Percentiles rank a stretch among this genome's conserved stretches.
phyloP scores from a whole-genome alignment of 495 filamentous ascomycete genomes.

The Ascobolus immersus region DNA sequence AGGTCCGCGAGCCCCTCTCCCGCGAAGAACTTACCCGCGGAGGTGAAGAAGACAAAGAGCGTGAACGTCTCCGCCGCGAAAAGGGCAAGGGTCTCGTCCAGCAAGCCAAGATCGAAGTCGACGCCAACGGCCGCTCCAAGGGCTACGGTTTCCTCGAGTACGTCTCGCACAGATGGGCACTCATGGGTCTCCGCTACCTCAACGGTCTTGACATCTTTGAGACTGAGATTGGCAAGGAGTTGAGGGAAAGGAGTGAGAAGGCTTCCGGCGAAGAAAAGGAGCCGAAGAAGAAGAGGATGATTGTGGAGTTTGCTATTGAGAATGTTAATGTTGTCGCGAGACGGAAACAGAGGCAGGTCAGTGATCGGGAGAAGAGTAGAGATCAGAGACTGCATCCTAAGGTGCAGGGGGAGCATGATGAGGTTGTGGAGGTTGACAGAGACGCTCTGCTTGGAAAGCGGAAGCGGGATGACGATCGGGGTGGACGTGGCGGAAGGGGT shows the following conservation, averaged over 20 bases:
- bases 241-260: slow-evolving; percentile 4
- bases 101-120: slow-evolving; percentile 86
- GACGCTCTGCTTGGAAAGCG: slow-evolving; percentile 1
- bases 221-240: slow-evolving; percentile 8
- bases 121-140: slow-evolving; percentile 52
- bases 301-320: slow-evolving; percentile 96
- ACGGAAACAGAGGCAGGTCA: slow-evolving; percentile 43
- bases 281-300: slow-evolving; percentile 39
- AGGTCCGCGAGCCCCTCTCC: slow-evolving; percentile 45
- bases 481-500: slow-evolving; percentile 17
- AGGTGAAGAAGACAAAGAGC: slow-evolving; percentile 49
- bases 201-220: slow-evolving; percentile 54
- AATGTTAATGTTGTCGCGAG: slow-evolving; percentile 80
- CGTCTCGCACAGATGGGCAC: slow-evolving; percentile 68
- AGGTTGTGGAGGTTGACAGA: no score
- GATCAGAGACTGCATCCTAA: no score
- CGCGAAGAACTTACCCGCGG: slow-evolving; percentile 64
- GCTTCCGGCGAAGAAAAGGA: slow-evolving; percentile 1
- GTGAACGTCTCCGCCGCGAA: slow-evolving; percentile 47
- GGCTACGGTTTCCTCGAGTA: slow-evolving; percentile 98
- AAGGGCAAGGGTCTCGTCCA: slow-evolving; percentile 83
- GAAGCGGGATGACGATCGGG: slow-evolving; percentile 6
- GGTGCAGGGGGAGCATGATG: no score
- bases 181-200: slow-evolving; percentile 85
- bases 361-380: slow-evolving; percentile 36